These are phyloP conservation scores for Mycena epipterygia DNA, from an alignment of 768 basidiomycete species.

Conservation along the genomic window DNA sequence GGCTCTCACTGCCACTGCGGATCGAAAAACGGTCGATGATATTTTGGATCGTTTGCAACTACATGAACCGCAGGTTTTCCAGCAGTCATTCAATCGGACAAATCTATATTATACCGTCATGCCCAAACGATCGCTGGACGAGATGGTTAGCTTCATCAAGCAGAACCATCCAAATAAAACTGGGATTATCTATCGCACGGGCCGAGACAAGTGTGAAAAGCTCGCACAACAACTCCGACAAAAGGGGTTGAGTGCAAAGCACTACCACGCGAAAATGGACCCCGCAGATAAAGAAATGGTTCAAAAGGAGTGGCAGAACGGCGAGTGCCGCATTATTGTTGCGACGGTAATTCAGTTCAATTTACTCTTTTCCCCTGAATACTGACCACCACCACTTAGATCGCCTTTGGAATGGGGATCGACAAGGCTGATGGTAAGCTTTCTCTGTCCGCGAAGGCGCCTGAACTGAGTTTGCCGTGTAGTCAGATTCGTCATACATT, in stretches of 20 bases:
- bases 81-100: slow-evolving; percentile 93
- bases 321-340: slow-evolving; percentile 84
- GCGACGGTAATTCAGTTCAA: slow-evolving; percentile 77
- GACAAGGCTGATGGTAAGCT: slow-evolving; percentile 83
- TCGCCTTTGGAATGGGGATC: slow-evolving; percentile 98
- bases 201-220: slow-evolving; percentile 82
- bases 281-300: slow-evolving; percentile 71
- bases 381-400: slow-evolving; percentile 38
- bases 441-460: not conserved
- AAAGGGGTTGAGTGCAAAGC: slow-evolving; percentile 72
- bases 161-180: slow-evolving; percentile 67
- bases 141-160: slow-evolving; percentile 80
- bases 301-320: slow-evolving; percentile 82
- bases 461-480: slow-evolving; percentile 15
- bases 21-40: slow-evolving; percentile 80
- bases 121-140: slow-evolving; percentile 58
- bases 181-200: slow-evolving; percentile 90
- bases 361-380: not conserved
- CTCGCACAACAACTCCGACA: slow-evolving; percentile 78
- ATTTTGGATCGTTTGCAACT: slow-evolving; percentile 82
- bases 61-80: slow-evolving; percentile 67
- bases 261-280: slow-evolving; percentile 90
- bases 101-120: slow-evolving; percentile 86
- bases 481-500: slow-evolving; percentile 96
- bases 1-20: slow-evolving; percentile 97